phyloP scores from a whole-genome alignment of 2,329 filamentous ascomycete genomes.

The Sporothrix protearum region DNA sequence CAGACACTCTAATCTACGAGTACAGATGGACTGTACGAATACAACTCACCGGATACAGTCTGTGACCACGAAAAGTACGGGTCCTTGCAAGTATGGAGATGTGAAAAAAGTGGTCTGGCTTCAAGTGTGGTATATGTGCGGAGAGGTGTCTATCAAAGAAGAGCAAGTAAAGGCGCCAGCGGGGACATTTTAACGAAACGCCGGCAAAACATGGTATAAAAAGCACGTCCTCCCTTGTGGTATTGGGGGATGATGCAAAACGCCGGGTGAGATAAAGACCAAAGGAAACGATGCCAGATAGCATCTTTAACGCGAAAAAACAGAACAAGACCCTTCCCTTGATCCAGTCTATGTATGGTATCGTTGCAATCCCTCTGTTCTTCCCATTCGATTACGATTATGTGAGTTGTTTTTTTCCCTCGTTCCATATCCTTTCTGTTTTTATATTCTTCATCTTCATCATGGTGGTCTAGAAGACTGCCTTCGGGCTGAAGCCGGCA shows the following conservation, averaged over 20 bases:
- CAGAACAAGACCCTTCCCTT: not conserved
- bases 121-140: not conserved
- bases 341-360: not conserved
- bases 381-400: not conserved
- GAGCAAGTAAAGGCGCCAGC: too few species aligned
- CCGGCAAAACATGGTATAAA: not conserved
- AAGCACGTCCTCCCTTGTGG: not conserved
- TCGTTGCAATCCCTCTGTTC: not conserved
- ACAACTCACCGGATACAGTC: not conserved
- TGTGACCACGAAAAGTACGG: not conserved
- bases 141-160: not conserved
- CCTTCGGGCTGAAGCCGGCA: constrained; percentile 32
- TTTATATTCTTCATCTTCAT: not conserved
- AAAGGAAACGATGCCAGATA: not conserved
- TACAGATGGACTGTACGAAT: not conserved
- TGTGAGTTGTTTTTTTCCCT: not conserved
- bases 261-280: not conserved
- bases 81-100: not conserved
- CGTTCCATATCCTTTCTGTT: not conserved
- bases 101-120: not conserved
- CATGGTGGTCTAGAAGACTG: constrained; percentile 29
- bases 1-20: not conserved
- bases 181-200: not conserved
- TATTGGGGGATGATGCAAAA: not conserved
- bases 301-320: too few species aligned